Evolutionary conservation across 257 asterid genomes (phyloP).

Genomic region (Henckelia pumila): DNA sequence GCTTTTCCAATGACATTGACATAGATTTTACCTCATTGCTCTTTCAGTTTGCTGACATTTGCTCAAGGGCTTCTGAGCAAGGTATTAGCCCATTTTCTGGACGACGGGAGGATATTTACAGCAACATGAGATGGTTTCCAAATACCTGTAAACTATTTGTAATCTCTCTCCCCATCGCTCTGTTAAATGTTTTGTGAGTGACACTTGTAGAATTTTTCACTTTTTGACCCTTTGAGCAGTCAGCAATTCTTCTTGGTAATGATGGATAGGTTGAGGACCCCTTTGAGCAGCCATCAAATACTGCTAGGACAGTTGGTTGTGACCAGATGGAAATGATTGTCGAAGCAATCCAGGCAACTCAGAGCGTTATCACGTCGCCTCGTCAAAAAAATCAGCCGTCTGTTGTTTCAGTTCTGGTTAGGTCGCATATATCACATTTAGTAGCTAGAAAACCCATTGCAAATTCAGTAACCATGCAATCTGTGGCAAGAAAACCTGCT

Average conservation of each 20-base stretch:
- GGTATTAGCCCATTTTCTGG: slow-evolving; percentile 66
- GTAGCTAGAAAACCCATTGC: slow-evolving; percentile 30
- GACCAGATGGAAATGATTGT: slow-evolving; percentile 52
- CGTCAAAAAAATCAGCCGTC: slow-evolving; percentile 34
- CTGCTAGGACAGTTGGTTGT: slow-evolving; percentile 68
- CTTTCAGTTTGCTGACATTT: slow-evolving; percentile 70
- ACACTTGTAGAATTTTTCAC: not conserved
- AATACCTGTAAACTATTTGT: slow-evolving; percentile 74
- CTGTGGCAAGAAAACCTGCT: slow-evolving; percentile 15
- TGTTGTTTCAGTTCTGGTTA: slow-evolving; percentile 43
- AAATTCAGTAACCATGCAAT: slow-evolving; percentile 25
- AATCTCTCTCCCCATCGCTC: slow-evolving; percentile 39
- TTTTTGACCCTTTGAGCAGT: not conserved
- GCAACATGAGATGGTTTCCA: slow-evolving; percentile 95
- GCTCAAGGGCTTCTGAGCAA: slow-evolving; percentile 60
- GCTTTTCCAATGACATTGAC: slow-evolving; percentile 28
- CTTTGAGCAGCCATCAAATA: slow-evolving; percentile 82
- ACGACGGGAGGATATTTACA: slow-evolving; percentile 66
- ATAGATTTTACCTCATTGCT: slow-evolving; percentile 27
- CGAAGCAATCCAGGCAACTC: slow-evolving; percentile 52
- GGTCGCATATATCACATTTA: slow-evolving; percentile 41
- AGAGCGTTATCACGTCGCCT: slow-evolving; percentile 38
- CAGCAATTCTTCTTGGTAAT: no score
- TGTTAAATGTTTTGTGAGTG: not conserved
- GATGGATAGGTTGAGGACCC: slow-evolving; percentile 89